phyloP scores from a whole-genome alignment of 768 basidiomycete species.

The Tephrocybe sp. region DNA sequence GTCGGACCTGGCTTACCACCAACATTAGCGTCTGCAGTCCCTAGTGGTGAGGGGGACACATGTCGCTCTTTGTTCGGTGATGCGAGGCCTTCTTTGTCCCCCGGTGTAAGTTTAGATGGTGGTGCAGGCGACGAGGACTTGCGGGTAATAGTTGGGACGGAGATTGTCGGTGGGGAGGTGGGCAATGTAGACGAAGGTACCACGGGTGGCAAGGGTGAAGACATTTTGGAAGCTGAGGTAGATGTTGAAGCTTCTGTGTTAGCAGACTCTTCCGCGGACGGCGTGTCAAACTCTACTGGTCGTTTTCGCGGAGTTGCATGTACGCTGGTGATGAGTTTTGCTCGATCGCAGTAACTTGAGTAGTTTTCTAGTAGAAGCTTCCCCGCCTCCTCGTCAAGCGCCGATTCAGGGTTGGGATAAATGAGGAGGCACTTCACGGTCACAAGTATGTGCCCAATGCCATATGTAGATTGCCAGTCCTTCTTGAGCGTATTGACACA shows the following conservation, averaged over 20 bases:
- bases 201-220: conserved; percentile 22
- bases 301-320: conserved; percentile 82
- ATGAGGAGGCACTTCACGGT: conserved; percentile 96
- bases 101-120: conserved; percentile 38
- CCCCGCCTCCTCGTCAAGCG: conserved; percentile 94
- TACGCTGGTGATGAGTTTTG: conserved; percentile 85
- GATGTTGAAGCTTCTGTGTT: conserved; percentile 30
- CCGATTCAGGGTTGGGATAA: conserved; percentile 95
- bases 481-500: conserved; percentile 98
- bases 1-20: conserved; percentile 34
- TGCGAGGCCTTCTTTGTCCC: conserved; percentile 37
- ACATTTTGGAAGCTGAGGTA: conserved; percentile 21
- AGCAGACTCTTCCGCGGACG: conserved; percentile 33
- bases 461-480: conserved; percentile 92
- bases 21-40: conserved; percentile 72
- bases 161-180: conserved; percentile 29
- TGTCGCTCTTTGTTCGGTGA: conserved; percentile 55
- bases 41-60: conserved; percentile 66
- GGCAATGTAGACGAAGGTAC: conserved; percentile 19
- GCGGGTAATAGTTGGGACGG: conserved; percentile 41
- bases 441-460: conserved; percentile 87
- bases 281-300: conserved; percentile 70
- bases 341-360: conserved; percentile 82
- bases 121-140: conserved; percentile 47
- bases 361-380: conserved; percentile 91